Base-by-base conservation (phyloP, 768 basidiomycete genomes). In the Dacryopinax spathularia region DNA sequence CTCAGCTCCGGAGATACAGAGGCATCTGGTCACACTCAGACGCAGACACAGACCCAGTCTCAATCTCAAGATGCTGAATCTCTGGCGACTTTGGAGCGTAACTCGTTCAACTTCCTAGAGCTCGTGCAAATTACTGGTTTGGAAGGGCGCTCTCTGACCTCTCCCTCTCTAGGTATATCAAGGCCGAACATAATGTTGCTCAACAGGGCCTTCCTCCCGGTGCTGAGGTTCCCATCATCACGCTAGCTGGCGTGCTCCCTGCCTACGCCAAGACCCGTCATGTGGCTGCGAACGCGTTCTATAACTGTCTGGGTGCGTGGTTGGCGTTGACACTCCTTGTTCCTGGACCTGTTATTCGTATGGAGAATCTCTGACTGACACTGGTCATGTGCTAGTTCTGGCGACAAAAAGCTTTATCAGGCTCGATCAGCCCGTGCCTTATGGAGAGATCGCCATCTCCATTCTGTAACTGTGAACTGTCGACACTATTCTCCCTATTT, bases 91-190 rank as follows among this genome's bases (percentile, higher is more conserved):
- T 77, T 91, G 15, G 89, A 91, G 71, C 82, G 81, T 68, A 87
- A 88, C 68, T 88, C 88, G 9, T 79, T 81, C 67, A 88, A 91
- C 70, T 91, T 91, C 71, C 72, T 91, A 20, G 88, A 89, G 89
- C 89, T 64, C 69, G 81, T 73, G 27, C 37, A 29, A 18, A 3
- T 61, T 39, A 15, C 20, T 48, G 12, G 22, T 33, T 13, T 27
- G 27, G 25, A 6, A 12, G 4, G 16, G 5, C 10, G 44, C 41
- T 25, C 27, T 48, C 31, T 63, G 2, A 27, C 4, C 43, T 27
- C n/a, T 18, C 18, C 22, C 27, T 34, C 61, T 33, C 12, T 22
- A 91, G 89, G 76, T 91, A 89, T 70, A 81, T 81, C 43, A 87
- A 82, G 29, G 29, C 48, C 6, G 48, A 25, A 56, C 48, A 31